Evolutionary conservation across 768 basidiomycete species (phyloP), one percentile per base, ranked within the genome.

Genomic region (Leccinum truebloodii): DNA sequence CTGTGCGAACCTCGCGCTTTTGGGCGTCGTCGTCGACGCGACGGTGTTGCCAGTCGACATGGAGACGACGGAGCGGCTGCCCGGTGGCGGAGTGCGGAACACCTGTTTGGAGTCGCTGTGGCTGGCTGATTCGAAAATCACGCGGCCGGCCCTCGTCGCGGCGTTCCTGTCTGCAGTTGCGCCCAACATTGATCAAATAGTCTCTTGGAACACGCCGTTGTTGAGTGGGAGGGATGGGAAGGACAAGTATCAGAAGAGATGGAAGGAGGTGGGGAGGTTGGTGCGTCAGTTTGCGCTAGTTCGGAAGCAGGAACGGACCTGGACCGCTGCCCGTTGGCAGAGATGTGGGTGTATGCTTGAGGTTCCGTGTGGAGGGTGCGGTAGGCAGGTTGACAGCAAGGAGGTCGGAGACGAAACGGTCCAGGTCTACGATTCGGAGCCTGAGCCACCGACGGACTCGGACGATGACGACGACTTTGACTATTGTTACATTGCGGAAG

Each of bases 21-120:
- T 72, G 39, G 73, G 73, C 1, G 14, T 74, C 22, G 73, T 72
- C 56, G 48, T 73, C 1, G 73, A 73, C 13, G 73, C 71, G 22
- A 73, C 69, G 8, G 35, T 65, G 0, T 5, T 71, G 0, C 71
- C 73, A 0, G 3, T 44, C 24, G 2, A 35, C 0, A 64, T 54
- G 6, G 10, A 56, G 32, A 41, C 2, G 10, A 64, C 55, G 4
- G 10, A 56, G 28, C 35, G 1, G 12, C 63, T 67, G 28, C 61
- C 62, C 1, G 70, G 71, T 18, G 65, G 32, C 0, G 71, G 68
- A 3, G 63, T 71, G 1, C 63, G 61, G 20, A 74, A 73, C 13
- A 67, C 63, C 1, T 61, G 71, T 7, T 58, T 73, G 6, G 69
- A 74, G 26, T 68, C 71, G 1, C 22, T 73, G 0, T 72, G 73